Evolutionary conservation across 2,329 filamentous ascomycete species (phyloP), one percentile per base, ranked within the genome.

Genomic region (Aspergillus versicolor): DNA sequence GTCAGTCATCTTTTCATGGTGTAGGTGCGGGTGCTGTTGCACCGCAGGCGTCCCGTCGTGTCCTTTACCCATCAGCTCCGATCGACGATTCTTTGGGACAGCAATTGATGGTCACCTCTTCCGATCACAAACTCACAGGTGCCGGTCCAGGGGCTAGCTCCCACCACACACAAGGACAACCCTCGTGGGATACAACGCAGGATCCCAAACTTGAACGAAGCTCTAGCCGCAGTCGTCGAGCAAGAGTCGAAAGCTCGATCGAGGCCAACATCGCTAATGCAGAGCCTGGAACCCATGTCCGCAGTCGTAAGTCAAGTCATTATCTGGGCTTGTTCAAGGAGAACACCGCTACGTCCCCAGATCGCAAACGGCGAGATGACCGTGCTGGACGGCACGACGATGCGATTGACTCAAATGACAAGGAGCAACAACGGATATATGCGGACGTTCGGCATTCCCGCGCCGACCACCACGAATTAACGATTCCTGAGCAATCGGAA

Each of bases 271-370:
- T 88, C 56, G 78, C 84, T 41, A 84, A 84, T 62, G 75, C 79
- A 4, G 84, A 87, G 64, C 78, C 75, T 32, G 72, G 76, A 27
- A 75, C 79, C 24, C 79, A 84, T 63, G 81, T 82, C 45, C 80
- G 85, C 58, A 87, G 84, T 68, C 80, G 85, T 56, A 88, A 88
- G 71, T 84, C 85, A 42, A 87, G 84, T 66, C 85, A 88, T 65
- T 86, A 85, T 64, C 73, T 88, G 52, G 84, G 85, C 12, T 73
- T 88, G 5, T 88, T 88, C 73, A 85, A 85, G 65, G 84, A 86
- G 60, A 85, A 84, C 57, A 83, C 84, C 19, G 37, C 52, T 53
- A 77, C 75, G 6, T 79, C 79, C 22, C 79, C 82, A 32, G 80
- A 82, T 60, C 76, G 79, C 54, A 81, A 81, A 65, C 75, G 78